phyloP scores from a whole-genome alignment of 78 protist species.

The Dictyostelium brefeldianum region DNA sequence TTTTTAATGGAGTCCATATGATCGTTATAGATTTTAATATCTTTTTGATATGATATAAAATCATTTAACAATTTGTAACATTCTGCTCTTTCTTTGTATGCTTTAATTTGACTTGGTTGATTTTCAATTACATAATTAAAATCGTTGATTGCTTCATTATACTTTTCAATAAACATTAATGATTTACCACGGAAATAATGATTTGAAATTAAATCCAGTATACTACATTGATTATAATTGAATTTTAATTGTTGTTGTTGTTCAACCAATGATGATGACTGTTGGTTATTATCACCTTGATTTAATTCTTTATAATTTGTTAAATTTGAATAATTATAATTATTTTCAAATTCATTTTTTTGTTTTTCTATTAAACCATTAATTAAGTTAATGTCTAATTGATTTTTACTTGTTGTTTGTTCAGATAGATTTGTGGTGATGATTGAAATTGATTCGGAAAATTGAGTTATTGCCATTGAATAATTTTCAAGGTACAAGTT shows the following conservation, averaged over 20 bases:
- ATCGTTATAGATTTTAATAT: conserved; percentile 4
- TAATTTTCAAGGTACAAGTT: background rate
- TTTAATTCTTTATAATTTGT: background rate
- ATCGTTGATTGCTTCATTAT: background rate
- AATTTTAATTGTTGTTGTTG: background rate
- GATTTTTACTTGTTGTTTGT: background rate
- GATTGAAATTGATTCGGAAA: background rate
- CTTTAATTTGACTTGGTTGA: conserved; percentile 24
- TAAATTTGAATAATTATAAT: conserved; percentile 9
- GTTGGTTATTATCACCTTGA: background rate
- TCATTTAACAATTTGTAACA: background rate
- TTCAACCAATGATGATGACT: background rate
- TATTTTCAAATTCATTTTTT: conserved; percentile 17
- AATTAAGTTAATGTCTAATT: background rate
- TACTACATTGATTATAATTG: conserved; percentile 5
- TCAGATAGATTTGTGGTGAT: background rate
- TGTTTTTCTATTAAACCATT: conserved; percentile 7
- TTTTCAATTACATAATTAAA: conserved; percentile 4
- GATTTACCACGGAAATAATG: conserved; percentile 27
- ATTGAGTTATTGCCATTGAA: background rate
- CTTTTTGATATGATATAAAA: background rate
- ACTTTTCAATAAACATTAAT: background rate
- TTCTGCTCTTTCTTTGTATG: conserved; percentile 47
- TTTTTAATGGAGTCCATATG: conserved; percentile 2
- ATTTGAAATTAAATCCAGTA: conserved; percentile 2